phyloP scores from a whole-genome alignment of 1,284 basidiomycete genomes.

The Vanrija sp. region DNA sequence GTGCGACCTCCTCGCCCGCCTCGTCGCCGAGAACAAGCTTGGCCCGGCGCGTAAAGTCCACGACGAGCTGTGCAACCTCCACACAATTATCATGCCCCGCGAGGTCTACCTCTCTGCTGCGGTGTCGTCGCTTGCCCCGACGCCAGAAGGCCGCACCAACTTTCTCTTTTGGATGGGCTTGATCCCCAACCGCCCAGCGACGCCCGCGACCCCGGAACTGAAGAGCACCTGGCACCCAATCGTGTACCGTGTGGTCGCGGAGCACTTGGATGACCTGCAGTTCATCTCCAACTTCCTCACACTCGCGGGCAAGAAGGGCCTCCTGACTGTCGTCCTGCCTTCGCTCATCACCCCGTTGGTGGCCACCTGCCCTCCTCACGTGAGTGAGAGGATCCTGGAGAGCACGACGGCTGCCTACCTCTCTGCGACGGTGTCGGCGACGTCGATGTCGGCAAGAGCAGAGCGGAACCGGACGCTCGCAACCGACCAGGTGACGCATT shows the following conservation, averaged over 20 bases:
- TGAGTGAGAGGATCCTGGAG: slow-evolving; percentile 14
- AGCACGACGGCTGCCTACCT: slow-evolving; percentile 16
- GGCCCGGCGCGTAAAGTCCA: slow-evolving; percentile 25
- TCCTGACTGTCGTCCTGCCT: slow-evolving; percentile 28
- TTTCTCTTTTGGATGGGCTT: slow-evolving; percentile 39
- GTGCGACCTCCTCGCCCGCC: slow-evolving; percentile 33
- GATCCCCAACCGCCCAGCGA: slow-evolving; percentile 36
- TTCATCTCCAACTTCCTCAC: slow-evolving; percentile 25
- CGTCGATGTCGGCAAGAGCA: slow-evolving; percentile 20
- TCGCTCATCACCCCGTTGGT: slow-evolving; percentile 24
- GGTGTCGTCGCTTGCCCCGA: slow-evolving; percentile 1
- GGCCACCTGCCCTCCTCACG: slow-evolving; percentile 14
- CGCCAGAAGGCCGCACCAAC: slow-evolving; percentile 8
- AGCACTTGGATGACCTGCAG: slow-evolving; percentile 14
- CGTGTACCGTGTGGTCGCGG: slow-evolving; percentile 15
- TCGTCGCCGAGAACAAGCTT: slow-evolving; percentile 20
- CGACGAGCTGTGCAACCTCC: slow-evolving; percentile 28
- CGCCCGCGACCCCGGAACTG: slow-evolving; percentile 17
- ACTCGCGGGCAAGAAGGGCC: slow-evolving; percentile 28
- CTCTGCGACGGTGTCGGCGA: slow-evolving; percentile 15
- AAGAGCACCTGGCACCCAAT: slow-evolving; percentile 31
- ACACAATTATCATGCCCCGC: slow-evolving; percentile 24
- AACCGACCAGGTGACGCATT: slow-evolving; percentile 13
- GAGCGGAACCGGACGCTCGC: slow-evolving; percentile 7
- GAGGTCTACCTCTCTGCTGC: slow-evolving; percentile 32